phyloP scores from a whole-genome alignment of 1,284 basidiomycete genomes.

The Mycena sp. region DNA sequence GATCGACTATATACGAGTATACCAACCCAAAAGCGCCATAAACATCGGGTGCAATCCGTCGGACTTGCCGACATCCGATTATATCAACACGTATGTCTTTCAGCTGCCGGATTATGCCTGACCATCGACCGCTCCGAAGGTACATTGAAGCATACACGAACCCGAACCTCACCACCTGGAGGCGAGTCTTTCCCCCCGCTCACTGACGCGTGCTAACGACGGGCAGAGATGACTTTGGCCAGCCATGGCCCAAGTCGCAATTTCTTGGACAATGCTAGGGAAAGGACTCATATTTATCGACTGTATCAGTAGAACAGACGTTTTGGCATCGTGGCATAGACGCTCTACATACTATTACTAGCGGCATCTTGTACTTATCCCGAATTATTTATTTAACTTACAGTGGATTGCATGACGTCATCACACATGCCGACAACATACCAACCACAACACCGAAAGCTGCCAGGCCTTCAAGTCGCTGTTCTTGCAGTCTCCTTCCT shows the following conservation, averaged over 20 bases:
- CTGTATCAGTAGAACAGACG: constrained; percentile 13
- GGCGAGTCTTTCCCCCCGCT: background rate
- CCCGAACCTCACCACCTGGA: constrained; percentile 37
- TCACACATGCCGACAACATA: constrained; percentile 2
- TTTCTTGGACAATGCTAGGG: constrained; percentile 23
- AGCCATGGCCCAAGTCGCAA: constrained; percentile 16
- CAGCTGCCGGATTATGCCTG: background rate
- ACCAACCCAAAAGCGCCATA: constrained; percentile 71
- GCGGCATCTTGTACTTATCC: too few species aligned
- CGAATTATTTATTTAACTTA: background rate
- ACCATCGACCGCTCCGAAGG: background rate
- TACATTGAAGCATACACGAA: constrained; percentile 34
- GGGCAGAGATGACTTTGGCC: constrained; percentile 13
- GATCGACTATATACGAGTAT: constrained; percentile 84
- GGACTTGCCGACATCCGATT: constrained; percentile 71
- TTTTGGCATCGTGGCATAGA: background rate
- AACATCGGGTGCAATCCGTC: constrained; percentile 87
- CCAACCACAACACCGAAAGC: constrained; percentile 11
- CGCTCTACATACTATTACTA: too few species aligned
- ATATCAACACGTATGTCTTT: constrained; percentile 19
- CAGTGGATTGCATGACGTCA: background rate
- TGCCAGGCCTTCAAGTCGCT: background rate
- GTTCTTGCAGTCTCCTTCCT: constrained; percentile 12
- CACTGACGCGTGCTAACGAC: background rate
- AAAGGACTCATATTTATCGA: background rate